Evolutionary conservation across 345 rosid genomes (phyloP).

Genomic region (Pelargonium nanum): DNA sequence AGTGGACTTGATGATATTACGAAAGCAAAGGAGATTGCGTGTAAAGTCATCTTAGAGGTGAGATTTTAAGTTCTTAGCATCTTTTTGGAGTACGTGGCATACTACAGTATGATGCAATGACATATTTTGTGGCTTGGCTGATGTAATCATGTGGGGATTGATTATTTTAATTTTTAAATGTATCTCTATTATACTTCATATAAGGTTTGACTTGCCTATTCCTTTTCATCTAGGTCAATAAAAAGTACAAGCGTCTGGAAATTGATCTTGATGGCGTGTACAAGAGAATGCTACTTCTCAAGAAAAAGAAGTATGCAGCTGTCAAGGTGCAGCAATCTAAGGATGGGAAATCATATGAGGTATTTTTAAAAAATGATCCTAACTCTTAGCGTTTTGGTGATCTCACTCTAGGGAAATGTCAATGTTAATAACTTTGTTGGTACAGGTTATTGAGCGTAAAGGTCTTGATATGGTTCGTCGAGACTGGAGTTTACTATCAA

Average conservation of each 20-base stretch:
- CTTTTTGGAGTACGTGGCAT: not conserved
- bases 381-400: constrained; percentile 1
- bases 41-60: constrained; percentile 91
- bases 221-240: constrained; percentile 61
- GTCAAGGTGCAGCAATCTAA: constrained; percentile 61
- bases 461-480: constrained; percentile 99
- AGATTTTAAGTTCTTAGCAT: constrained; percentile 10
- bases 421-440: constrained; percentile 15
- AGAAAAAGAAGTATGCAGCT: constrained; percentile 99
- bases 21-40: constrained; percentile 71
- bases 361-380: constrained; percentile 14
- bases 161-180: not conserved
- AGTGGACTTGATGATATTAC: constrained; percentile 77
- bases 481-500: constrained; percentile 94
- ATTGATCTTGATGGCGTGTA: constrained; percentile 93
- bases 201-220: constrained; percentile 2
- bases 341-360: constrained; percentile 76
- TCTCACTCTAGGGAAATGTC: constrained; percentile 12
- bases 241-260: constrained; percentile 80
- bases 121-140: not conserved
- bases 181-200: not conserved
- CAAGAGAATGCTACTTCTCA: constrained; percentile 94
- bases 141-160: not conserved
- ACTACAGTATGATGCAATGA: not conserved
- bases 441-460: constrained; percentile 88